Evolutionary conservation across 1,284 basidiomycete genomes (phyloP), one percentile per base, ranked within the genome.

Genomic region (Afroboletus lepidellus): DNA sequence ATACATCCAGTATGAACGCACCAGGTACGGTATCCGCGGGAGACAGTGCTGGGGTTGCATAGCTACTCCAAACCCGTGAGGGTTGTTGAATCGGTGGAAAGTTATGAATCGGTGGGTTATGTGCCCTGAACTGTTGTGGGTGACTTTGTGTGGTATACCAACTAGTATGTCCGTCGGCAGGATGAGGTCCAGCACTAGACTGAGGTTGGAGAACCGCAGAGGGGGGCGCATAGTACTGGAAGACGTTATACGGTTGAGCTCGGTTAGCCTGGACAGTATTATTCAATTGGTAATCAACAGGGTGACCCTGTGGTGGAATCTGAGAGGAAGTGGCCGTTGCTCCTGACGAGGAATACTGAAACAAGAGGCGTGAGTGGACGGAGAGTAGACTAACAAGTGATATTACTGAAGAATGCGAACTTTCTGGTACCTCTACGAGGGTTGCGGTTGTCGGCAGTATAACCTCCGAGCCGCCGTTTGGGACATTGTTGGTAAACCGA

Each of bases 371-470:
- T 57, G 33, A 65, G 50, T 38, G 34, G 5, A 45, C 8, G 24
- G 47, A 45, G 15, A 44, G 18, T 30, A 45, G 8, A 34, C 7
- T 12, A 50, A 52, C 15, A 41, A 44, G 23, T 23, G n/a, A 50
- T 25, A 49, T 56, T 56, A 69, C 64, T 20, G 49, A 46, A 43
- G 51, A 37, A 43, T 48, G 48, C 41, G 56, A 41, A 21, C n/a
- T n/a, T n/a, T 69, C 66, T 3, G 58, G 57, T 8, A 66, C 61
- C 41, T 66, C 65, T 16, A 70, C 65, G 15, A 66, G 48, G 25
- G 63, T 70, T 46, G 65, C 67, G 20, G 64, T 70, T 51, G 59
- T 70, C 16, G 65, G 65, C 6, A 66, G 48, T 46, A 67, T 47
- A 37, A 56, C 46, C 23, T 65, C 61, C 13, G 61, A 20, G 11